Base-by-base conservation (phyloP, 2,329 filamentous ascomycete genomes). In the Venturiaceae sp. region DNA sequence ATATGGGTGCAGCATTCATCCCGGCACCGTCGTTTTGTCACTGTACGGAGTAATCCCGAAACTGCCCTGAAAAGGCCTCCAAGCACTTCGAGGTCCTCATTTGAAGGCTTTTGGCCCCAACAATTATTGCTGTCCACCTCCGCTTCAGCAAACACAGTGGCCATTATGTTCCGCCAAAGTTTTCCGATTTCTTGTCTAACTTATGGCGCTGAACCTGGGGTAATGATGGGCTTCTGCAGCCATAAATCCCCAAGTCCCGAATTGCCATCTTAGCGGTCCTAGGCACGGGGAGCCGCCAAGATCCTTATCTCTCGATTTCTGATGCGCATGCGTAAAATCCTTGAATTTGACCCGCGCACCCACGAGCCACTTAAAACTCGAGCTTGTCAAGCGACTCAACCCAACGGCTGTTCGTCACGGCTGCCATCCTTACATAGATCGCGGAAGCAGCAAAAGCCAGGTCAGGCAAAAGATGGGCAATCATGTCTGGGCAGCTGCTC, bases 271-370 rank as follows among this genome's bases (percentile, higher is more conserved):
- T 16, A 30, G 44, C 19, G 26, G n/a, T n/a, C n/a, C n/a, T n/a
- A n/a, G n/a, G n/a, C n/a, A n/a, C n/a, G n/a, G n/a, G 14, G 26
- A 30, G 44, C 44, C 44, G 44, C 44, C 44, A 50, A 50, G 44
- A 50, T 50, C 6, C 44, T 50, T 50, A 50, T 50, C 44, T 50
- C 23, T 54, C 36, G 36, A 54, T 54, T 54, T 34, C 36, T 54
- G 52, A 39, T 54, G 52, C 11, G 52, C 36, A 34, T 34, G 19
- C 9, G 32, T 36, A 39, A 54, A 54, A 23, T 21, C n/a, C 30
- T 28, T 53, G 28, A 28, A 7, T 14, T 13, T 19, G 13, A 54
- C 36, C 32, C 32, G 14, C 36, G 52, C 52, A 36, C 32, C 3
- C 19, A 54, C 36, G 32, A 28, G 32, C 52, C 16, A 54, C 4